A percentile compares a stretch with the other conserved stretches of the same genome.
These are phyloP conservation scores for Claviceps quebecensis DNA, from an alignment of 2,329 filamentous ascomycete species.

Conservation along the genomic window DNA sequence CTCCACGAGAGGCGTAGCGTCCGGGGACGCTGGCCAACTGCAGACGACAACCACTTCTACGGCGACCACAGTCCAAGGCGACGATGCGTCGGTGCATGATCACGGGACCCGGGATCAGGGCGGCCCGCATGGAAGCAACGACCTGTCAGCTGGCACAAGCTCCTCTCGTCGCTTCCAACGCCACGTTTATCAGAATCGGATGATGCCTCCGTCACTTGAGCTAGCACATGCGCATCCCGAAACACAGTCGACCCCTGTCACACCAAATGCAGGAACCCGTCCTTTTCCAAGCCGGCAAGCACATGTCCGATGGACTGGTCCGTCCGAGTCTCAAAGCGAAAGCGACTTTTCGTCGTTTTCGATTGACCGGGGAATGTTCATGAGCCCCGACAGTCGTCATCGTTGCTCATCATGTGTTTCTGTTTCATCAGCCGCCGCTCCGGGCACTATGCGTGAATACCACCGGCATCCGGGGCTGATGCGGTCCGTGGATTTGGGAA, in stretches of 20 bases:
- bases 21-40: conserved; percentile 13
- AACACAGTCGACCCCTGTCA: conserved; percentile 19
- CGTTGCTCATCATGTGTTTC: conserved; percentile 43
- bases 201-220: conserved; percentile 29
- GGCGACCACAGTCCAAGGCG: conserved; percentile 11
- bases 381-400: conserved; percentile 49
- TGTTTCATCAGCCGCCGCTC: conserved; percentile 35
- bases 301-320: conserved; percentile 23
- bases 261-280: conserved; percentile 22
- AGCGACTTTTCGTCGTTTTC: conserved; percentile 44
- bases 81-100: conserved; percentile 19
- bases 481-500: conserved; percentile 28
- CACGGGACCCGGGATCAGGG: conserved; percentile 8
- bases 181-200: conserved; percentile 30
- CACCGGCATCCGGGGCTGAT: conserved; percentile 30
- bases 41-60: conserved; percentile 11
- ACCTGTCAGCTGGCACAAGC: conserved; percentile 9
- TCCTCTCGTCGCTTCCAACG: conserved; percentile 19
- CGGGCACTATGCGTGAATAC: conserved; percentile 41
- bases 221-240: conserved; percentile 16
- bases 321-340: conserved; percentile 24
- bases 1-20: conserved; percentile 18
- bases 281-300: conserved; percentile 23
- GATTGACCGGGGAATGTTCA: conserved; percentile 47
- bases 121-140: conserved; percentile 4